Evolutionary conservation across 768 basidiomycete species (phyloP), one percentile per base, ranked within the genome.

Genomic region (Tricholoma terreum): DNA sequence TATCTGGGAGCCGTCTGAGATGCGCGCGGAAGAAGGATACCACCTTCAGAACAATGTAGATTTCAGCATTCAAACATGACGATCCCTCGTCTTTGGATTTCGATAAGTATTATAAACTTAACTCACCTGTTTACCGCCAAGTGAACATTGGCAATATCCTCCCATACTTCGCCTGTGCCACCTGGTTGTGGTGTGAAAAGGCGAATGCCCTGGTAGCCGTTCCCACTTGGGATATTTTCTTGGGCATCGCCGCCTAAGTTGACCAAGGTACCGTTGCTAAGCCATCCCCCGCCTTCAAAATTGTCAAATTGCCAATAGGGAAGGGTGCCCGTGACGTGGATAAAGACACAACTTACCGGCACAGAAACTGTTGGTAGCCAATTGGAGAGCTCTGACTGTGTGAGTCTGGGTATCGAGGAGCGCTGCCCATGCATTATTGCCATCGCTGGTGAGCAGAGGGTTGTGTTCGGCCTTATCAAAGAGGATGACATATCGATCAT

Each of bases 41-140:
- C 77, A 79, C 35, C 77, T 64, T 67, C 35, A 72, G 70, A 15
- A 68, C 70, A 33, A 77, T 66, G 38, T 75, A 58, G 1, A 50
- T 66, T 7, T 56, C 62, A 2, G 72, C 72, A 54, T 75, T 69
- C 48, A 77, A 5, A 78, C 52, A 10, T 67, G 69, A 52, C 77
- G 77, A 4, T 67, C 67, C 2, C 58, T 58, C 0, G 58, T 60
- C 11, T 58, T 53, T n/a, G 55, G 54, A 59, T 74, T 66, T n/a
- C 64, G 60, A 56, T 77, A 79, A 1, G 76, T 75, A 15, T 74
- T 72, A 59, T 75, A 77, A 1, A 77, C 38, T 38, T 77, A 68
- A 14, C 77, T 60, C 10, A 61, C 71, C 67, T 73, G 73, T 4
- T 75, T 63, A 1, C 77, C 75, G 63, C 72, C 62, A 9, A 30